A percentile compares a stretch with the other conserved stretches of the same genome.
Conservation (phyloP, 768 basidiomycete genomes). For the Peribolospora baueri region DNA sequence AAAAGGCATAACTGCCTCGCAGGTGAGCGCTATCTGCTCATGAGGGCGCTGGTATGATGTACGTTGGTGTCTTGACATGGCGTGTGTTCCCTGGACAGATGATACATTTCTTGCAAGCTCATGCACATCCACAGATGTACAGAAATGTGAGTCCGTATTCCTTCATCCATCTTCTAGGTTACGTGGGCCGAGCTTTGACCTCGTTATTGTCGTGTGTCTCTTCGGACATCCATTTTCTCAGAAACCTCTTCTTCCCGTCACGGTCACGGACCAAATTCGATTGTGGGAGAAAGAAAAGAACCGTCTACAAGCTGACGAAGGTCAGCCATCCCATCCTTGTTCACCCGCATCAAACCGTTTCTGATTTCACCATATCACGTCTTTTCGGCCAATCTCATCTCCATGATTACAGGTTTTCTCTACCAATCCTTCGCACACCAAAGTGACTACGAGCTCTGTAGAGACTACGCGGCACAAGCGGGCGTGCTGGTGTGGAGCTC, state of each 20-base stretch:
- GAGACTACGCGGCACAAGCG: slow-evolving; percentile 60
- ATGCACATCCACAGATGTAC: slow-evolving; percentile 96
- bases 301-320: slow-evolving; percentile 65
- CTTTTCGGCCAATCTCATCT: not conserved
- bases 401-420: slow-evolving; percentile 39
- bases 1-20: slow-evolving; percentile 89
- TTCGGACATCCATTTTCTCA: slow-evolving; percentile 17
- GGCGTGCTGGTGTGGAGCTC: slow-evolving; percentile 46
- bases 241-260: slow-evolving; percentile 84
- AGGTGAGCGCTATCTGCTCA: slow-evolving; percentile 30
- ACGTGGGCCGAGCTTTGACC: no score
- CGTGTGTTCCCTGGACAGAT: slow-evolving; percentile 32
- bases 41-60: slow-evolving; percentile 8
- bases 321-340: slow-evolving; percentile 16
- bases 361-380: not conserved
- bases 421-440: slow-evolving; percentile 70
- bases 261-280: slow-evolving; percentile 91
- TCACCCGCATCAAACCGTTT: not conserved
- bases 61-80: not conserved
- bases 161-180: not conserved
- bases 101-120: slow-evolving; percentile 75
- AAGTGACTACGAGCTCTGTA: slow-evolving; percentile 65
- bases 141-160: slow-evolving; percentile 38
- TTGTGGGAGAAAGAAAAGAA: slow-evolving; percentile 93
- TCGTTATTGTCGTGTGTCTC: no score